Base-by-base conservation (phyloP, 2,329 filamentous ascomycete genomes). In the Fusarium piperis region DNA sequence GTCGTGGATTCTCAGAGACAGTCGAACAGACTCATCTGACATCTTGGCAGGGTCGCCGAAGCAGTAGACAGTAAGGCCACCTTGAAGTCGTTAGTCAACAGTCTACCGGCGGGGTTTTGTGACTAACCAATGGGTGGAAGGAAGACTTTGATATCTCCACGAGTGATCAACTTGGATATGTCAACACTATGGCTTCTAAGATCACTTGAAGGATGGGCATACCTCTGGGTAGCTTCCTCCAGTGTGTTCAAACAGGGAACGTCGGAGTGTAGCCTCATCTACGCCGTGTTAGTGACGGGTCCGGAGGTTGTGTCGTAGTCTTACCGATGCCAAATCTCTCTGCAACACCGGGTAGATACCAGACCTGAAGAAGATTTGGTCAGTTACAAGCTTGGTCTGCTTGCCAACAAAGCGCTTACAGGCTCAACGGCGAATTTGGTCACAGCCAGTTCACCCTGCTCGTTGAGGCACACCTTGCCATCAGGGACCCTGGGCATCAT, bases 381-480 rank as follows among this genome's bases (percentile, higher is more conserved):
- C 38, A 72, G 66, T 38, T 15, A 28, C 18, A 23, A 10, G 16
- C 53, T 44, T 30, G 16, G n/a, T 13, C 11, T 44, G 1, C 35
- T 38, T 28, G 18, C 16, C 12, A 36, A n/a, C 18, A 11, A 23
- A 51, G 1, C 32, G 83, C 89, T 85, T 72, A 94, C 95, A 26
- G 96, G 96, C 81, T 99, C 96, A 20, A 98, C 96, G 4, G 96
- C 96, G 71, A 98, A 94, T 80, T 99, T 99, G 53, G 96, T 98
- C 6, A 98, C 96, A 33, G 93, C 93, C 38, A 98, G 86, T 80
- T 98, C 96, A 62, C 96, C 96, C 3, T 85, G 83, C n/a, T 90
- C 87, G 78, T 97, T 97, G 59, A 98, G 81, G 78, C 94, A 95
- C 48, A 98, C 94, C 78, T 95, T 96, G 58, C 96, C 95, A 80